Evolutionary conservation across 202 grass and related monocot genomes (phyloP), one percentile per base, ranked within the genome.

Genomic region (Alloteropsis angusta): DNA sequence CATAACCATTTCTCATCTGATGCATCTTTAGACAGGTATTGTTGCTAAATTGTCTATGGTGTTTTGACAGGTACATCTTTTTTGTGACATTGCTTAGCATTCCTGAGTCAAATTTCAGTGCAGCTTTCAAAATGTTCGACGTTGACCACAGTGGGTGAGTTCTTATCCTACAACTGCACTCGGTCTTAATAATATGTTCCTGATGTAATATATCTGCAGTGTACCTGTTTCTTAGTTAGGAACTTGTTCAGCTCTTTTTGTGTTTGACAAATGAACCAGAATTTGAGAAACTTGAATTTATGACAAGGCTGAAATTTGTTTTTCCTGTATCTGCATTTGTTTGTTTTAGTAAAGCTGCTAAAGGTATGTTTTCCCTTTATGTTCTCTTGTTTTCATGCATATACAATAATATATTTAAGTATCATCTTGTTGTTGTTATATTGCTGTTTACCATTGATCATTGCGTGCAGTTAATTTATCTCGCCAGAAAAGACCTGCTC

Each of bases 121-220:
- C 87, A 14, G 84, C 96, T 70, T 98, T 98, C 74, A 98, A 95
- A 94, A 98, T 95, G 96, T 98, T 98, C 76, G 96, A 98, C 45
- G 52, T 95, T 18, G 86, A 98, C 63, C 76, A 87, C 47, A 93
- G 89, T 15, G 96, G 96, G 96, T 98, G 81, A 78, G 92, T 82
- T 72, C 76, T 92, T 55, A 42, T 83, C 66, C 84, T 76, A 37
- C 63, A 21, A 25, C 36, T 25, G 3, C 32, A 22, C 52, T 82
- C 9, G 7, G 13, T 57, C 62, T 63, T 88, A 38, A 54, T 54
- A 71, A 71, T 87, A 82, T 47, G 35, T 21, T 71, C 45, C 35
- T 80, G 41, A 71, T 60, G 34, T 43, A 78, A 66, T 52, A 22
- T 63, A 35, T 72, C 28, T 38, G 4, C 6, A 21, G 35, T 42